Base-by-base conservation (phyloP, 495 filamentous ascomycete species). In the Chaetomium fimeti region DNA sequence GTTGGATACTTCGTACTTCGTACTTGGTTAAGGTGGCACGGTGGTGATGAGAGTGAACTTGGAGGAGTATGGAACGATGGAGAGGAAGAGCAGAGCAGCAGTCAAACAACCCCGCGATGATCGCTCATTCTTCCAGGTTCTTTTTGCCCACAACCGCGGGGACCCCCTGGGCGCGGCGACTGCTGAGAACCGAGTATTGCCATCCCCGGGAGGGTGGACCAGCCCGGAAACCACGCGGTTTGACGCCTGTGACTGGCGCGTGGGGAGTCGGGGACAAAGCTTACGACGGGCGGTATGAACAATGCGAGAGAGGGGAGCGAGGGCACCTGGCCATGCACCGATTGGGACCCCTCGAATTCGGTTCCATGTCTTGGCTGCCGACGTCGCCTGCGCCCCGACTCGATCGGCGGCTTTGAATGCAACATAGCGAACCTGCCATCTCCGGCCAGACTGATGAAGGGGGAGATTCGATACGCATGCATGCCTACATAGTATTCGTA, bases 341-440 rank as follows among this genome's bases (percentile, higher is more conserved):
- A 53, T 62, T 51, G 52, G 55, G 54, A 24, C 29, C 29, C 27
- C 58, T 25, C 18, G 25, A 58, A 58, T 45, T 62, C 32, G 32
- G 32, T 36, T 36, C 32, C 32, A 36, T 36, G 59, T 55, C 59
- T 66, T 66, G 64, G 64, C 59, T 51, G 29, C 29, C 58, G 45
- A 38, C 27, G 15, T 40, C 47, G 38, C 55, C 27, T 32, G 20
- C 55, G 55, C 55, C 24, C 55, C 55, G 24, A 27, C 38, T 27
- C 20, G 55, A 45, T 57, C 55, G 38, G 55, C 55, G 38, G 4
- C 8, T 20, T 28, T 29, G 28, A 15, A 15, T 54, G 51, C 51
- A 54, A 54, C 49, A 3, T 12, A 51, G 24, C 8, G 51, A 54
- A 5, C 27, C 18, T 56, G 29, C 12, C 22, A 32, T 43, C 2